A percentile compares a stretch with the other conserved stretches of the same genome.
phyloP scores from a whole-genome alignment of 2,329 filamentous ascomycete species.

The Paracamarosporium sp. region DNA sequence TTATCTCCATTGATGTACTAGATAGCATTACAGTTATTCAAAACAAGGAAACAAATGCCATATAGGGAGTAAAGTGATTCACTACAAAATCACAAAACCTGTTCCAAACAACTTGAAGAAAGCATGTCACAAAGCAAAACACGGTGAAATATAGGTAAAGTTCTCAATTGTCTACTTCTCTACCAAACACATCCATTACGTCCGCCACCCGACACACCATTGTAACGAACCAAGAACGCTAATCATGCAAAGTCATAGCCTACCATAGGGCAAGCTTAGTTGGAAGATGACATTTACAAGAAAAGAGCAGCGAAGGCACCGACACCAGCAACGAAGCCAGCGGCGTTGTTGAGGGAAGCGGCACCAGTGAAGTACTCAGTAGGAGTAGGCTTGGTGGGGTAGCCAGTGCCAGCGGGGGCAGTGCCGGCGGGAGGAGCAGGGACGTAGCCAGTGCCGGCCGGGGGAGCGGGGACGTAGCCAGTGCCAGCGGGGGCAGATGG shows the following conservation, averaged over 20 bases:
- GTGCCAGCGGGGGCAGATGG: slow-evolving; percentile 34
- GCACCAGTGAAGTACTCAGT: slow-evolving; percentile 46
- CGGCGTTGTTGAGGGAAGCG: slow-evolving; percentile 44
- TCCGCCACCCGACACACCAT: slow-evolving; percentile 6
- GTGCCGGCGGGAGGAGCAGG: slow-evolving; percentile 42
- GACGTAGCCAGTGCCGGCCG: slow-evolving; percentile 28
- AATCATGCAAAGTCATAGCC: slow-evolving; percentile 50
- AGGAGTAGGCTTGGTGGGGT: slow-evolving; percentile 39
- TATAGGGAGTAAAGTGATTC: too few relatives aligned
- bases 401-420: slow-evolving; percentile 34
- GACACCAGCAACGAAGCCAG: slow-evolving; percentile 48
- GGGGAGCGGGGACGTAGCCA: slow-evolving; percentile 36
- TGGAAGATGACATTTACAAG: slow-evolving; percentile 50
- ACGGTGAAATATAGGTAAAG: slow-evolving; percentile 10
- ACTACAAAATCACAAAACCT: too few relatives aligned
- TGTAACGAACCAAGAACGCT: slow-evolving; percentile 25
- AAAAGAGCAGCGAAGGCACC: slow-evolving; percentile 52
- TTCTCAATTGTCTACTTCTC: slow-evolving; percentile 21
- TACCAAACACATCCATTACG: slow-evolving; percentile 19
- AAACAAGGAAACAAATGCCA: too few relatives aligned
- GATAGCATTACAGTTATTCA: too few relatives aligned
- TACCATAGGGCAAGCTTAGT: slow-evolving; percentile 35
- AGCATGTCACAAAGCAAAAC: neutral
- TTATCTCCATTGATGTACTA: too few relatives aligned
- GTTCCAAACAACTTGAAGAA: too few relatives aligned